Evolutionary conservation across 2,329 filamentous ascomycete species (phyloP).

Genomic region (Pseudocercospora fijiensis): DNA sequence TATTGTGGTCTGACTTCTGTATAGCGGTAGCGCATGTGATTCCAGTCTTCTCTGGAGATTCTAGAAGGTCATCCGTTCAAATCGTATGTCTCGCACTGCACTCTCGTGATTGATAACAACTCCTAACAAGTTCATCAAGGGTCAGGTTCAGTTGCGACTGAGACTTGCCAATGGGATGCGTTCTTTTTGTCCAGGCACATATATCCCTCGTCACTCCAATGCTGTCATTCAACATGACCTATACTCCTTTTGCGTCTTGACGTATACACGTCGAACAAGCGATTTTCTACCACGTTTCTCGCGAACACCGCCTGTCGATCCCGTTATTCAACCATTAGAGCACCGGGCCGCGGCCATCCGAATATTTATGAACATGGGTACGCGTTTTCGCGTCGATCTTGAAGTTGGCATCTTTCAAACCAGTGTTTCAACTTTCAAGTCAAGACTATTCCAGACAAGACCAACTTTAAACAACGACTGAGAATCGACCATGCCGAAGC

Average conservation of each 20-base stretch:
- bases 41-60: conserved; percentile 24
- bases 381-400: background rate
- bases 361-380: background rate
- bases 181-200: background rate
- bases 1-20: background rate
- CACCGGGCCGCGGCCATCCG: background rate
- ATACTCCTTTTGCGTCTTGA: background rate
- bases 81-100: background rate
- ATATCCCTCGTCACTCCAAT: background rate
- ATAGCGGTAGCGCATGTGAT: conserved; percentile 24
- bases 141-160: conserved; percentile 22
- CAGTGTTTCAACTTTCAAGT: too few relatives aligned
- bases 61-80: conserved; percentile 26
- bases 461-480: background rate
- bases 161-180: conserved; percentile 3
- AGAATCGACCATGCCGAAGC: background rate
- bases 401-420: background rate
- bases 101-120: background rate
- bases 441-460: background rate
- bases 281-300: background rate
- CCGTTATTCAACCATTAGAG: background rate
- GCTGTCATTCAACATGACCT: background rate
- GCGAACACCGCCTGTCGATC: background rate
- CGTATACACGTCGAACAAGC: too few relatives aligned
- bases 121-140: background rate